phyloP scores from a whole-genome alignment of 768 basidiomycete genomes.

The Boletellus ananiceps region DNA sequence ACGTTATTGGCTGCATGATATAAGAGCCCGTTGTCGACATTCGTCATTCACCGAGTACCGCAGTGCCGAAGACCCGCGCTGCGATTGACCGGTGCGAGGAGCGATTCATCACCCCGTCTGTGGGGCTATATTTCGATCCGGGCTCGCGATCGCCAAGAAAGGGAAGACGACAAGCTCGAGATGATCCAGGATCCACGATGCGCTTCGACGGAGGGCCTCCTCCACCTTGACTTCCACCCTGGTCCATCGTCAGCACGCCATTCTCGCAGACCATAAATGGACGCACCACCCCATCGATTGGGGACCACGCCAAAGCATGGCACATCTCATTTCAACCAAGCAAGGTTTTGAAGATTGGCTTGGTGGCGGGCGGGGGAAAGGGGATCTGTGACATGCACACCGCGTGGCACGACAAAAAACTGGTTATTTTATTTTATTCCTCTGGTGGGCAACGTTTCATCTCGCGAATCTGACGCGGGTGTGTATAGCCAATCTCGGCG shows the following conservation, averaged over 20 bases:
- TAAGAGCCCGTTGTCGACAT: neutral
- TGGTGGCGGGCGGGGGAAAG: neutral
- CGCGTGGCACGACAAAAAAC: constrained; percentile 6
- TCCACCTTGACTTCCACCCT: neutral
- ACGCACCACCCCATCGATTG: constrained; percentile 6
- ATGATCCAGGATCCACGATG: neutral
- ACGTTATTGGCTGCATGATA: neutral
- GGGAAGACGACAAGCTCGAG: constrained; percentile 3
- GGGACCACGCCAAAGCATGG: constrained; percentile 17
- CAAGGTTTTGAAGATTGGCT: constrained; percentile 13
- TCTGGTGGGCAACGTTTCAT: constrained; percentile 15
- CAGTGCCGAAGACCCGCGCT: neutral
- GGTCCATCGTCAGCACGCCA: neutral
- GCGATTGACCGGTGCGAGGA: neutral
- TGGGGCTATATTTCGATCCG: neutral
- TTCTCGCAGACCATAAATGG: neutral
- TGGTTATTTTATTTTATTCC: neutral
- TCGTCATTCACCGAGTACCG: neutral
- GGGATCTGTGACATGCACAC: constrained; percentile 13
- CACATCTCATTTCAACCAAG: constrained; percentile 17
- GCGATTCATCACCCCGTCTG: neutral
- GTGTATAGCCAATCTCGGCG: constrained; percentile 20
- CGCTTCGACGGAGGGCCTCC: neutral
- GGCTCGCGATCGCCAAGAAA: neutral
- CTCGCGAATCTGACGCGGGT: constrained; percentile 24